Conservation (phyloP, 768 basidiomycete genomes). For the Collybia sp. region DNA sequence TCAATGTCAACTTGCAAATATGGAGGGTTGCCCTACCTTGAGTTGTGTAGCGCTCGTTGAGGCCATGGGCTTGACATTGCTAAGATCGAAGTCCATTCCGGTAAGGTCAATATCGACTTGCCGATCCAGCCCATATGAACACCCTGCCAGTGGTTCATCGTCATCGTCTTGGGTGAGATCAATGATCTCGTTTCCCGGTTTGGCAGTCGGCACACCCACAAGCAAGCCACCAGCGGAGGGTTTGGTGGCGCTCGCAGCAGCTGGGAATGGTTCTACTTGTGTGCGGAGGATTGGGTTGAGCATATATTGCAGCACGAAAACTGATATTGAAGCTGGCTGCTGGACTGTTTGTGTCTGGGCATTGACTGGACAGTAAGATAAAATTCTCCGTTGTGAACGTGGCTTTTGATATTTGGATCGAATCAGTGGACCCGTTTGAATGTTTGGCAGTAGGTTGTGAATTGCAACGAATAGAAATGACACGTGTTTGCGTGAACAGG, state of each 20-base stretch:
- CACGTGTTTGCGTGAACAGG: neutral
- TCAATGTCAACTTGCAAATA: too few species aligned
- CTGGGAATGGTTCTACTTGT: too few species aligned
- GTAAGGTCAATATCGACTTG: neutral
- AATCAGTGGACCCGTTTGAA: too few species aligned
- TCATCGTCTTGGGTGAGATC: neutral
- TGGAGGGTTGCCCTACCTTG: neutral
- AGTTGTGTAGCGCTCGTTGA: neutral
- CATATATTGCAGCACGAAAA: too few species aligned
- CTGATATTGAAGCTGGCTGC: too few species aligned
- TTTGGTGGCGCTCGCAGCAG: too few species aligned
- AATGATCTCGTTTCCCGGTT: neutral
- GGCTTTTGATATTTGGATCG: neutral
- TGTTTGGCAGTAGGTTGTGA: too few species aligned
- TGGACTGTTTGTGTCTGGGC: too few species aligned
- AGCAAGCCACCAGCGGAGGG: too few species aligned
- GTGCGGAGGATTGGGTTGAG: too few species aligned
- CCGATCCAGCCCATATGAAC: neutral
- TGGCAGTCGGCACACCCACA: too few species aligned
- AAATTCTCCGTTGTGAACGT: neutral
- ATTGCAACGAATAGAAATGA: neutral
- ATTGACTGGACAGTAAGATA: neutral
- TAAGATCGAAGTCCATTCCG: neutral
- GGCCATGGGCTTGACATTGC: neutral
- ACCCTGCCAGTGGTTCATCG: neutral